phyloP scores from a whole-genome alignment of 371 early-diverging fungal genomes.

The Mucor lusitanicus region DNA sequence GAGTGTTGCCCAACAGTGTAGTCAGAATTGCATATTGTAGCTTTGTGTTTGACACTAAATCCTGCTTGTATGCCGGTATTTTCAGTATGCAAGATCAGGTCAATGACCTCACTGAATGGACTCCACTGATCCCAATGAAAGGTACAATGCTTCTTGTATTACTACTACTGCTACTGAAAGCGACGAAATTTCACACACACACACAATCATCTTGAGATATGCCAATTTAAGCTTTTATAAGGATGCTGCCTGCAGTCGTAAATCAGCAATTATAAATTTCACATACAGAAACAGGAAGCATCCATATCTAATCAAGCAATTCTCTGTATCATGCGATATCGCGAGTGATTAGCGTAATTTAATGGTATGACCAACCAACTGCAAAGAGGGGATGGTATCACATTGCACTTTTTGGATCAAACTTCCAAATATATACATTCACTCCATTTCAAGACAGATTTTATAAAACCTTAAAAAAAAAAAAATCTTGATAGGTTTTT shows the following conservation, averaged over 20 bases:
- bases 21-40: no score
- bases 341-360: background rate
- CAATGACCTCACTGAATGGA: no score
- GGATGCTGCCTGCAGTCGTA: background rate
- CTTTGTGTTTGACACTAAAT: no score
- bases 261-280: background rate
- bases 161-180: no score
- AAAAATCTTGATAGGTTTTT: background rate
- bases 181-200: no score
- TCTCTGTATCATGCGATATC: background rate
- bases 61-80: no score
- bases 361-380: background rate
- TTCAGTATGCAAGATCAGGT: no score
- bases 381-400: background rate
- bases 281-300: background rate
- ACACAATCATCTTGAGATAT: background rate
- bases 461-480: background rate
- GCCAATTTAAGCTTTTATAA: background rate
- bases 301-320: background rate
- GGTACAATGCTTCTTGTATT: no score
- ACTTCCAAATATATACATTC: conserved; percentile 14
- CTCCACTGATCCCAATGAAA: no score
- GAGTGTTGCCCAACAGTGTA: no score
- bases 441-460: conserved; percentile 9
- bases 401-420: conserved; percentile 6